These are phyloP conservation scores for Quercus tomentella DNA, from an alignment of 331 rosid species.

Conservation along the genomic window DNA sequence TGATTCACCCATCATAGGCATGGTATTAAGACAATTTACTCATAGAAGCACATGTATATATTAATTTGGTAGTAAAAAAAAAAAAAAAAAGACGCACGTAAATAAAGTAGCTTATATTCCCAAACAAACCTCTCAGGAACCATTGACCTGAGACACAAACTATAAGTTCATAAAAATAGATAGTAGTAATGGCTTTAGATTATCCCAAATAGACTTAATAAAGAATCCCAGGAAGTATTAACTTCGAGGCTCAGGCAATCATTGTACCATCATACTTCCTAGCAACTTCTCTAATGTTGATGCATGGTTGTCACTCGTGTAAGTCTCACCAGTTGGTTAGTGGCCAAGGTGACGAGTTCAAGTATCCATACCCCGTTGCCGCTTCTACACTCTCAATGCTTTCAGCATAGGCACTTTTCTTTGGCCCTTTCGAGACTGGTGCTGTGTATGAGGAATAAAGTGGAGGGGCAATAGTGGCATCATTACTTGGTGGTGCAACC, in stretches of 20 bases:
- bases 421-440: background rate
- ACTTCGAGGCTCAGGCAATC: background rate
- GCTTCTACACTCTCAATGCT: slow-evolving; percentile 16
- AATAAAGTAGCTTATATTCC: no score
- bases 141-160: no score
- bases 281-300: slow-evolving; percentile 5
- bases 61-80: no score
- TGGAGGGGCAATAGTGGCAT: background rate
- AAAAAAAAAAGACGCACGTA: rapidly evolving
- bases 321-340: background rate
- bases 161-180: no score
- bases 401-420: background rate
- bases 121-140: no score
- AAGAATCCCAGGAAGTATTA: no score
- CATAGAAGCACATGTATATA: no score
- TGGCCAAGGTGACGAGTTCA: background rate
- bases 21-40: no score
- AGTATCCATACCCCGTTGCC: slow-evolving; percentile 13
- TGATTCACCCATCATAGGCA: no score
- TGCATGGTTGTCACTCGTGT: background rate
- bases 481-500: slow-evolving; percentile 10
- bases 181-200: no score
- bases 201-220: no score
- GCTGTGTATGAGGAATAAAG: background rate
- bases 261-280: slow-evolving; percentile 2